These are phyloP conservation scores for Herpetomonas samuelpessoai DNA, from an alignment of 208 protist genomes.

Conservation along the genomic window DNA sequence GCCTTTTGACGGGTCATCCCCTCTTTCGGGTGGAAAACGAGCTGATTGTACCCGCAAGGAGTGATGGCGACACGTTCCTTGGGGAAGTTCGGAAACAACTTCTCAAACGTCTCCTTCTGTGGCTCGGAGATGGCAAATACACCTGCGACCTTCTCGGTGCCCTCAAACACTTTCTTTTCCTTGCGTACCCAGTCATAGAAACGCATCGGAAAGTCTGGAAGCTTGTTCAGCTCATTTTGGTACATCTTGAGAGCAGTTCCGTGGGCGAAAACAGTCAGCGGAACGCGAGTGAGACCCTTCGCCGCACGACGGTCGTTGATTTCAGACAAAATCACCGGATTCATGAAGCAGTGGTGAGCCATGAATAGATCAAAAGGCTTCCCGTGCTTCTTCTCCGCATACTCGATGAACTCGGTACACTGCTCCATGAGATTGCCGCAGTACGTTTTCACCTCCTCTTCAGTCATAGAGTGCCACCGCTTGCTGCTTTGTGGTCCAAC, in stretches of 20 bases:
- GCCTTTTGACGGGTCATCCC: slow-evolving; percentile 61
- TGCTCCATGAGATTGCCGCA: slow-evolving; percentile 44
- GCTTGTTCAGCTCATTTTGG: slow-evolving; percentile 63
- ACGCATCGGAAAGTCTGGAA: slow-evolving; percentile 70
- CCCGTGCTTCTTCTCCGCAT: slow-evolving; percentile 62
- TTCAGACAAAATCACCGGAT: slow-evolving; percentile 64
- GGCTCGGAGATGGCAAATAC: slow-evolving; percentile 65
- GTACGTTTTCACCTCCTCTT: slow-evolving; percentile 54
- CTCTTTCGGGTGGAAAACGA: slow-evolving; percentile 57
- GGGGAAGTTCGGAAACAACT: slow-evolving; percentile 55
- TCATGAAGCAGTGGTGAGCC: slow-evolving; percentile 80
- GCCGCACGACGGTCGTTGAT: slow-evolving; percentile 50
- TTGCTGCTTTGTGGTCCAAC: slow-evolving; percentile 72
- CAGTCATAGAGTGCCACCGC: slow-evolving; percentile 72
- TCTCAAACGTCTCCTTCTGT: slow-evolving; percentile 61
- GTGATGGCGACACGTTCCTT: slow-evolving; percentile 57
- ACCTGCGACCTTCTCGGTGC: slow-evolving; percentile 35
- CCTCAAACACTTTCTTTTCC: slow-evolving; percentile 55
- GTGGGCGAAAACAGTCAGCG: slow-evolving; percentile 69
- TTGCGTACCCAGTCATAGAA: slow-evolving; percentile 72
- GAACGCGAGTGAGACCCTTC: slow-evolving; percentile 36
- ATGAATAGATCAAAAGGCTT: slow-evolving; percentile 60
- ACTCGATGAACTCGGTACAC: slow-evolving; percentile 58
- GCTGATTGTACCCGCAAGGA: slow-evolving; percentile 71
- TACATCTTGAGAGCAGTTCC: slow-evolving; percentile 83